A percentile compares a stretch with the other conserved stretches of the same genome.
Conservation (phyloP, 1,284 basidiomycete genomes). For the Paramarasmius palmivorus region DNA sequence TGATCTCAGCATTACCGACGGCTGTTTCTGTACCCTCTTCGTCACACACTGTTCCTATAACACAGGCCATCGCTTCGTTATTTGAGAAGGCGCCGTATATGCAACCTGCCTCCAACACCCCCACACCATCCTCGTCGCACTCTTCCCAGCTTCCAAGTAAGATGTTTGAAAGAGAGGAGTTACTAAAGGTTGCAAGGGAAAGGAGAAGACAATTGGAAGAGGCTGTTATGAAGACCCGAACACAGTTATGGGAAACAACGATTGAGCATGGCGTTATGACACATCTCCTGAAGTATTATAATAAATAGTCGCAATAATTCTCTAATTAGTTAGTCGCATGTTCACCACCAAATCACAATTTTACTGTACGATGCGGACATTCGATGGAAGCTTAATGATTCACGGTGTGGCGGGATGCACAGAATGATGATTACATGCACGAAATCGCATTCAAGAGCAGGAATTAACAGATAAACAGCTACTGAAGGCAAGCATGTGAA, state of each 20-base stretch:
- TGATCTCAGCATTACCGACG: slow-evolving; percentile 9
- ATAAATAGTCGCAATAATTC: no score
- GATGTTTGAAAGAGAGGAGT: slow-evolving; percentile 34
- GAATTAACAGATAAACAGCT: no score
- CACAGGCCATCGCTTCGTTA: no score
- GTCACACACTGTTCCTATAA: no score
- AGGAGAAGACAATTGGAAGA: slow-evolving; percentile 49
- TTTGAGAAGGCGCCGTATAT: not conserved
- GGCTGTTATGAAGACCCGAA: slow-evolving; percentile 61
- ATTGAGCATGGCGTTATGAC: slow-evolving; percentile 71
- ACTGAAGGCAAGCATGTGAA: no score
- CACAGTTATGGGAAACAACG: slow-evolving; percentile 72
- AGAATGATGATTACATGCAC: no score
- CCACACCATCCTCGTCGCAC: not conserved
- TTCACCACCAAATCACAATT: no score
- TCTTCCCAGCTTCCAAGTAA: slow-evolving; percentile 5
- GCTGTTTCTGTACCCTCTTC: slow-evolving; percentile 1
- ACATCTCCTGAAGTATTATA: slow-evolving; percentile 45
- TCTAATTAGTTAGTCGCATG: no score
- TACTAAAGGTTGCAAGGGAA: slow-evolving; percentile 52
- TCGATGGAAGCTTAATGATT: no score
- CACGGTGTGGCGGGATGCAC: no score
- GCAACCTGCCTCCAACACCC: slow-evolving; percentile 10
- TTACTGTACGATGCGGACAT: no score
- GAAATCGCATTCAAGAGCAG: no score